Evolutionary conservation across 2,329 filamentous ascomycete genomes (phyloP).

Genomic region (Hypoxylon sp.): DNA sequence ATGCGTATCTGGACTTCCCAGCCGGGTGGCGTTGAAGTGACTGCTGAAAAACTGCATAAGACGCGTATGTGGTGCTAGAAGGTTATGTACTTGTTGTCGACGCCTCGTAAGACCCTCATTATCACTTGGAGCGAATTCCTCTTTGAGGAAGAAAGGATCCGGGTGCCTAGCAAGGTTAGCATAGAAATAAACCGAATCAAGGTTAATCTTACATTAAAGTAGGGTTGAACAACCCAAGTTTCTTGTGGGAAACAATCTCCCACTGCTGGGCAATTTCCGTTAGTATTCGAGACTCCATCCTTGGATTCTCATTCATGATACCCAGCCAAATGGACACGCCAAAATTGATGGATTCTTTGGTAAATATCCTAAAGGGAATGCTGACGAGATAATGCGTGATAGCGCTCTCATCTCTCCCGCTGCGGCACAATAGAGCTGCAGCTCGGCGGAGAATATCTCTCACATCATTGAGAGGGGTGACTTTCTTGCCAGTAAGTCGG

Average conservation of each 20-base stretch:
- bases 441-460: slow-evolving; percentile 84
- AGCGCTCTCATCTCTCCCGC: slow-evolving; percentile 75
- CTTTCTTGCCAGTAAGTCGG: slow-evolving; percentile 72
- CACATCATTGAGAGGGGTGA: slow-evolving; percentile 76
- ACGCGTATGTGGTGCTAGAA: slow-evolving; percentile 85
- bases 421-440: slow-evolving; percentile 84
- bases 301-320: slow-evolving; percentile 94
- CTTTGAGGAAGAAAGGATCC: slow-evolving; percentile 89
- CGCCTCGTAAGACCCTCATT: slow-evolving; percentile 76
- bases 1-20: slow-evolving; percentile 84
- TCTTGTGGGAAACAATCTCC: slow-evolving; percentile 82
- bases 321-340: slow-evolving; percentile 96
- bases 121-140: slow-evolving; percentile 93
- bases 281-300: slow-evolving; percentile 84
- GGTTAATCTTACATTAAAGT: slow-evolving; percentile 64
- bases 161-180: slow-evolving; percentile 63
- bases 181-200: slow-evolving; percentile 1
- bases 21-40: slow-evolving; percentile 92
- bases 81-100: slow-evolving; percentile 81
- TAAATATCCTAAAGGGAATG: slow-evolving; percentile 93
- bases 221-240: slow-evolving; percentile 82
- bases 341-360: slow-evolving; percentile 93
- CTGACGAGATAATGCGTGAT: slow-evolving; percentile 88
- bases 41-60: slow-evolving; percentile 90
- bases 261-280: slow-evolving; percentile 89